Evolutionary conservation across 176 grass and related monocot genomes (phyloP), one percentile per base, ranked within the genome.

Genomic region (Secale cereale): DNA sequence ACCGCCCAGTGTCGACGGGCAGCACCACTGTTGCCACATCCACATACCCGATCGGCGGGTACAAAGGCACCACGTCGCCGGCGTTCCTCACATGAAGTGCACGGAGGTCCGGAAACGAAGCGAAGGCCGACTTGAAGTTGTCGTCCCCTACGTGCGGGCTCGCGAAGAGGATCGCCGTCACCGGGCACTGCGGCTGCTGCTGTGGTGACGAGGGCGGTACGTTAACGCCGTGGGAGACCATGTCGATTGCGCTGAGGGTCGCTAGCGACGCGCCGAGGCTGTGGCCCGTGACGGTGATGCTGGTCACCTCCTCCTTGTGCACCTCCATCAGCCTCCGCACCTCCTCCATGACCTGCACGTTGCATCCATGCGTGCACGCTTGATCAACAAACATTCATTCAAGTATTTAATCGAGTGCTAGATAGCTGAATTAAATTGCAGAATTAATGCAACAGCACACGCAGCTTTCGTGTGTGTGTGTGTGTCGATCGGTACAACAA

Each of bases 251-350:
- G 79, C 84, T 99, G 76, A 99, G 91, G 5, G 93, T 99, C 8
- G 93, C 78, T 0, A 99, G 74, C 3, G 97, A 89, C 22, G 81
- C 91, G 72, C 97, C 97, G 8, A 99, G 91, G 76, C 97, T 99
- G 88, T 99, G 97, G 5, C 97, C 97, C 6, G 71, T 83, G 59
- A 94, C 6, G n/a, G 93, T 96, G 87, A 99, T 99, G 88, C 97
- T 99, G 0, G 84, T 96, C 81, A 70, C 91, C 81, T 99, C 97
- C 79, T 87, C 90, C 59, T 93, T 89, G 91, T 94, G 86, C 41
- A 82, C 20, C 8, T 84, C 90, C 77, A 85, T 83, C 0, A 99
- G 77, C 80, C 89, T 72, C 23, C 52, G 22, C 0, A 99, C 69
- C 89, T 99, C 97, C 22, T 84, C 66, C 17, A 88, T 17, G 0